Conservation (phyloP, 2,329 filamentous ascomycete genomes). For the Aspergillus fischeri region DNA sequence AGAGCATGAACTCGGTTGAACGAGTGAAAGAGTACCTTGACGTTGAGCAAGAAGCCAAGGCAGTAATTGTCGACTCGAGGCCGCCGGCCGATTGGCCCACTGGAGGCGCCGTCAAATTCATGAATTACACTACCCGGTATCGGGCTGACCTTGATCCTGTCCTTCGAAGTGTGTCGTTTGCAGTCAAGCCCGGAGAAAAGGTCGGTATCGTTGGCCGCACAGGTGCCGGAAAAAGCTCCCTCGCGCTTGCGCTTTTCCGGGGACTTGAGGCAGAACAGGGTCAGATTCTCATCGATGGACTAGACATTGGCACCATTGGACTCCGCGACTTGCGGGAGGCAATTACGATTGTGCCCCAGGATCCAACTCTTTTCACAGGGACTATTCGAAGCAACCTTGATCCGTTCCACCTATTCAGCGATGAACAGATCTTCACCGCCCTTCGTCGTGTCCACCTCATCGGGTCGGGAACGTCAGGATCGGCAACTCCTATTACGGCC, state of each 20-base stretch:
- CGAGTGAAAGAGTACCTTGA: constrained; percentile 96
- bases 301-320: constrained; percentile 88
- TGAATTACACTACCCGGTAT: constrained; percentile 85
- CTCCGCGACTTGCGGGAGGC: constrained; percentile 89
- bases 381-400: constrained; percentile 91
- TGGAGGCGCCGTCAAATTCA: constrained; percentile 80
- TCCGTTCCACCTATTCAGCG: constrained; percentile 82
- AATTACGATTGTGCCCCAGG: constrained; percentile 96
- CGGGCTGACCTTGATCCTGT: constrained; percentile 83
- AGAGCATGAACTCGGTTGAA: constrained; percentile 99
- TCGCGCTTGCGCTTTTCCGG: constrained; percentile 89
- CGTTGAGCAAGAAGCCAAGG: constrained; percentile 84
- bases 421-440: constrained; percentile 84
- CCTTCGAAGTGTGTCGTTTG: constrained; percentile 77
- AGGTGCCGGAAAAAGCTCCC: constrained; percentile 91
- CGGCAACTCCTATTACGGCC: constrained; percentile 31
- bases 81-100: constrained; percentile 80
- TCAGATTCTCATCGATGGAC: constrained; percentile 81
- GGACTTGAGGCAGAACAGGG: constrained; percentile 87
- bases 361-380: constrained; percentile 85
- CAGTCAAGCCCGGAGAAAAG: constrained; percentile 81
- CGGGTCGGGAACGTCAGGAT: constrained; percentile 32
- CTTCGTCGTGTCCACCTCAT: constrained; percentile 88
- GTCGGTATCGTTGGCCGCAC: constrained; percentile 95
- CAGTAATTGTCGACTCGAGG: constrained; percentile 71